Percentiles rank a stretch among this genome's conserved stretches.
phyloP scores from a whole-genome alignment of 1,284 basidiomycete species.

The Marasmius oreades region DNA sequence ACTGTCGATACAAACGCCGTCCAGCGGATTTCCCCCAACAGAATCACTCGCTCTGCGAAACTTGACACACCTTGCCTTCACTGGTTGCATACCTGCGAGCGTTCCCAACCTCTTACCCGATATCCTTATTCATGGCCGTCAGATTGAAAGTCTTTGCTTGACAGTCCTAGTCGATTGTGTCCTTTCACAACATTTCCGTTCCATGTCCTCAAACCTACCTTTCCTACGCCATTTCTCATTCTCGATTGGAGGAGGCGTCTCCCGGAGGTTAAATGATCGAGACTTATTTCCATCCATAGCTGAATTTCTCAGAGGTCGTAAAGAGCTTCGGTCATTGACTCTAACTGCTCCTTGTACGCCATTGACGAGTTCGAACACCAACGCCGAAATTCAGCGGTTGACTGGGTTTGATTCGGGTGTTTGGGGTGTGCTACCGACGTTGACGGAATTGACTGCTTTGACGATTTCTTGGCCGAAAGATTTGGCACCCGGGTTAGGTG shows the following conservation, averaged over 20 bases:
- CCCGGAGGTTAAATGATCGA: conserved; percentile 34
- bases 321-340: conserved; percentile 47
- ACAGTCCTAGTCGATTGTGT: conserved; percentile 48
- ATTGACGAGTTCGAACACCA: conserved; percentile 6
- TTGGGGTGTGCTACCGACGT: conserved; percentile 65
- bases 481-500: conserved; percentile 56
- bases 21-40: conserved; percentile 51
- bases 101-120: conserved; percentile 51
- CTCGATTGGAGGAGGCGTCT: conserved; percentile 31
- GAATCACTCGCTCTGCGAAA: conserved; percentile 54
- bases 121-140: conserved; percentile 54
- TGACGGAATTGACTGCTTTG: conserved; percentile 46
- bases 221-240: conserved; percentile 64
- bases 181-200: conserved; percentile 47
- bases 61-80: conserved; percentile 60
- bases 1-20: conserved; percentile 49
- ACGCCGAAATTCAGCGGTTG: conserved; percentile 42
- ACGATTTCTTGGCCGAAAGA: conserved; percentile 63
- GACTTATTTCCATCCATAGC: conserved; percentile 66
- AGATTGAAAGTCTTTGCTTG: conserved; percentile 58
- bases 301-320: conserved; percentile 59
- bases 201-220: conserved; percentile 39
- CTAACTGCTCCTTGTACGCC: conserved; percentile 38
- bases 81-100: conserved; percentile 45
- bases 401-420: conserved; percentile 65